Percentiles rank a stretch among this genome's conserved stretches.
Conservation (phyloP, 768 basidiomycete genomes). For the Chalciporus sphaerocephalus region DNA sequence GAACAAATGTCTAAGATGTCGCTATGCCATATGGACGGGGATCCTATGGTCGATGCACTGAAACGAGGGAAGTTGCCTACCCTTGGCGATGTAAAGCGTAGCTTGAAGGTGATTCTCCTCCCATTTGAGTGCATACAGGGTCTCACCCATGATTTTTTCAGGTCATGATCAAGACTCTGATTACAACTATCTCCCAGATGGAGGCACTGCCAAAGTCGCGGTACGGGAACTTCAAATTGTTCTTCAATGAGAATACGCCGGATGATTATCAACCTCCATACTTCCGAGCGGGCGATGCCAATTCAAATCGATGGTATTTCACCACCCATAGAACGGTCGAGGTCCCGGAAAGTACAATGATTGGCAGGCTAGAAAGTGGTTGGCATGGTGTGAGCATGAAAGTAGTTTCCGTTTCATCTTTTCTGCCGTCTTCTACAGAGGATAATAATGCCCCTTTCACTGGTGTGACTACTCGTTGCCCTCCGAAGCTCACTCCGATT, state of each 20-base stretch:
- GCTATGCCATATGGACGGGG: constrained; percentile 38
- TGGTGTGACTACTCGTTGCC: constrained; percentile 38
- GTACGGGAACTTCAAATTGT: constrained; percentile 85
- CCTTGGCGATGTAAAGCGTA: constrained; percentile 74
- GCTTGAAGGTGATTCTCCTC: constrained; percentile 55
- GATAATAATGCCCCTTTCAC: constrained; percentile 54
- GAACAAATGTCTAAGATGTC: constrained; percentile 53
- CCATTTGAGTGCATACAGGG: background rate
- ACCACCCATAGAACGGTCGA: constrained; percentile 72
- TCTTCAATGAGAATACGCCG: constrained; percentile 77
- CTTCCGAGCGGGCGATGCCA: constrained; percentile 66
- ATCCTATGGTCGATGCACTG: constrained; percentile 59
- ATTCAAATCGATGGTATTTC: constrained; percentile 77
- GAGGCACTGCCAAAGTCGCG: constrained; percentile 74
- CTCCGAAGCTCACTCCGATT: constrained; percentile 47
- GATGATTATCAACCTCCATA: constrained; percentile 80
- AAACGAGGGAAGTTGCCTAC: constrained; percentile 64
- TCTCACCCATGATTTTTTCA: constrained; percentile 27
- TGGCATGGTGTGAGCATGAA: constrained; percentile 73
- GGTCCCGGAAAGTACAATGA: constrained; percentile 65
- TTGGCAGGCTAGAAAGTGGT: constrained; percentile 67
- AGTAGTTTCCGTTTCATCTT: constrained; percentile 68
- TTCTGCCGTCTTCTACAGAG: constrained; percentile 60
- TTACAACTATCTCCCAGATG: constrained; percentile 77
- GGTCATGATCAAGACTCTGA: constrained; percentile 72